phyloP scores from a whole-genome alignment of 345 rosid genomes.

The Erysimum cheiranthoides region DNA sequence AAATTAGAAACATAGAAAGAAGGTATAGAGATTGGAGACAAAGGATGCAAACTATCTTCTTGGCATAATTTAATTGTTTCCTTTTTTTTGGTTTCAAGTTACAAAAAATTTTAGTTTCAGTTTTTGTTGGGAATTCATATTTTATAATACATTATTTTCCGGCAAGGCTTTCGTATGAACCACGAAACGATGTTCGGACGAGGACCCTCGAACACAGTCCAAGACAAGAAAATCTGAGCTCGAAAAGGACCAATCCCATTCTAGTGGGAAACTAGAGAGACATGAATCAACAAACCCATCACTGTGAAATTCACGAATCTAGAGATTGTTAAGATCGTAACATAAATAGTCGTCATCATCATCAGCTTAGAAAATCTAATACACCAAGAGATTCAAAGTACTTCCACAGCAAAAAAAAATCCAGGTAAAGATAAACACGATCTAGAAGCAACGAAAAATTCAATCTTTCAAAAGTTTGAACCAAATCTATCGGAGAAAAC shows the following conservation, averaged over 20 bases:
- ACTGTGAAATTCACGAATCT: background rate
- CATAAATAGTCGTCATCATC: constrained; percentile 30
- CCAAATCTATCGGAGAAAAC: background rate
- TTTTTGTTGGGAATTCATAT: no score
- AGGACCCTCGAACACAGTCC: background rate
- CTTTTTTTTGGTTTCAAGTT: no score
- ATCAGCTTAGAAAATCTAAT: constrained; percentile 17
- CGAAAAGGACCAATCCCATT: background rate
- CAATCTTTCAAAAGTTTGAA: constrained; percentile 20
- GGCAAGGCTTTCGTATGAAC: no score
- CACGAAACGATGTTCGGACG: no score
- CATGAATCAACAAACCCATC: background rate
- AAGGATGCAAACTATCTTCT: no score
- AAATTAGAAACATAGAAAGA: no score
- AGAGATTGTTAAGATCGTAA: constrained; percentile 6
- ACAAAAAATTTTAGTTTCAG: no score
- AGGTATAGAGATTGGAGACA: no score
- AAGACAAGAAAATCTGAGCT: background rate
- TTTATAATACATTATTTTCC: no score
- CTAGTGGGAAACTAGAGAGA: background rate
- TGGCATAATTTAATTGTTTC: no score
- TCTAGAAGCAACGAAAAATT: constrained; percentile 30
- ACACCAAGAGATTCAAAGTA: background rate
- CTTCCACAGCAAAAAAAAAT: background rate
- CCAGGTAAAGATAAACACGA: background rate